These are phyloP conservation scores for Metschnikowia colocasiae DNA, from an alignment of 805 yeast genomes.

Conservation along the genomic window DNA sequence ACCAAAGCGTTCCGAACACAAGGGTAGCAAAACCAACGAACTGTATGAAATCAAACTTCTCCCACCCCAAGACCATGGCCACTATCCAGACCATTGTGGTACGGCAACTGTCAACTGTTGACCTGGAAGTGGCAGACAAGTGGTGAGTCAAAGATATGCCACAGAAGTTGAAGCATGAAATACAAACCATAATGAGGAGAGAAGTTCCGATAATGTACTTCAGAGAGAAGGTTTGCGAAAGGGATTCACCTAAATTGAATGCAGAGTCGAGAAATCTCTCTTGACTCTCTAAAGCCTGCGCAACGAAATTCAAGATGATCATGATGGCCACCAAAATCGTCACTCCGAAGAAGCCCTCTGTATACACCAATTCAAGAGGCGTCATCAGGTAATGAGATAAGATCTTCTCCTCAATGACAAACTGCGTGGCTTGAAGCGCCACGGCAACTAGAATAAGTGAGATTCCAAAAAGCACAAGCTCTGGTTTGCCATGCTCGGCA, in stretches of 20 bases:
- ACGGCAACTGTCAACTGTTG: constrained; percentile 75
- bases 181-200: constrained; percentile 64
- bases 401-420: constrained; percentile 73
- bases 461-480: constrained; percentile 51
- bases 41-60: constrained; percentile 59
- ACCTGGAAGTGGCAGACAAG: constrained; percentile 71
- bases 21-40: constrained; percentile 58
- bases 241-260: constrained; percentile 53
- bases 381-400: constrained; percentile 48
- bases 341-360: constrained; percentile 69
- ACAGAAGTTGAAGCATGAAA: constrained; percentile 66
- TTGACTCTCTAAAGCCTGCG: constrained; percentile 33
- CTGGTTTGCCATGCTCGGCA: constrained; percentile 16
- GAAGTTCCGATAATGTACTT: constrained; percentile 49
- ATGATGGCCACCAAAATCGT: constrained; percentile 42
- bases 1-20: constrained; percentile 69
- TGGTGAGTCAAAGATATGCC: constrained; percentile 66
- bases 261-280: constrained; percentile 43
- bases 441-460: constrained; percentile 56
- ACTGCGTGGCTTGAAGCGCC: constrained; percentile 69
- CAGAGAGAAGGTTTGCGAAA: constrained; percentile 45
- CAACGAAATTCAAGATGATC: constrained; percentile 39
- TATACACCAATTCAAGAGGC: constrained; percentile 66
- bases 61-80: constrained; percentile 73
- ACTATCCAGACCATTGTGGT: constrained; percentile 73